A percentile compares a stretch with the other conserved stretches of the same genome.
Evolutionary conservation across 345 rosid genomes (phyloP).

Genomic region (Melaleuca alternifolia): DNA sequence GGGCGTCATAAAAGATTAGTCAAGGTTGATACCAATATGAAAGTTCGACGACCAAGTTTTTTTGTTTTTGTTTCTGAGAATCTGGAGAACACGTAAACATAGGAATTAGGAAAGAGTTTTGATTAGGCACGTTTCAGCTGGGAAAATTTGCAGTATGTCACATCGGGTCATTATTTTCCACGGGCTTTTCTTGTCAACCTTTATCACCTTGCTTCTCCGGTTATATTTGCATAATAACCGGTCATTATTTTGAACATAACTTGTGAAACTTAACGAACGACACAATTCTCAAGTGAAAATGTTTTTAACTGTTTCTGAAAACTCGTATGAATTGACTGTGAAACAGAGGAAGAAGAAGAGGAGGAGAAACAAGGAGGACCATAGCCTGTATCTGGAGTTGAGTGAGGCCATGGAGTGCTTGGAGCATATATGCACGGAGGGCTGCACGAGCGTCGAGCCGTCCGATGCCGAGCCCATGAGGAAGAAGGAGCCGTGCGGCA

Average conservation of each 20-base stretch:
- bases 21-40: not conserved
- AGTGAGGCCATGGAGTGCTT: constrained; percentile 86
- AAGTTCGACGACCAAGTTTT: not conserved
- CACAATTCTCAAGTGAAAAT: not conserved
- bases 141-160: not conserved
- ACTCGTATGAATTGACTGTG: not conserved
- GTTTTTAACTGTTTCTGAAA: not conserved
- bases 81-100: not conserved
- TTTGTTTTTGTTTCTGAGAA: not conserved
- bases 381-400: constrained; percentile 52
- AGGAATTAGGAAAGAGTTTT: not conserved
- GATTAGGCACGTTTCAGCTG: not conserved
- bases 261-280: not conserved
- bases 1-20: not conserved
- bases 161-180: not conserved
- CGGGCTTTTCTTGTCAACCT: not conserved
- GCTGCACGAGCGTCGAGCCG: constrained; percentile 75
- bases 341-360: constrained; percentile 65
- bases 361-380: constrained; percentile 42
- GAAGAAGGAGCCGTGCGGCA: constrained; percentile 39
- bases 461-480: constrained; percentile 18
- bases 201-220: not conserved
- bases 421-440: constrained; percentile 82
- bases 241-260: not conserved
- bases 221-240: not conserved